phyloP scores from a whole-genome alignment of 352 stramenopile species.

The Phytophthora kernoviae region DNA sequence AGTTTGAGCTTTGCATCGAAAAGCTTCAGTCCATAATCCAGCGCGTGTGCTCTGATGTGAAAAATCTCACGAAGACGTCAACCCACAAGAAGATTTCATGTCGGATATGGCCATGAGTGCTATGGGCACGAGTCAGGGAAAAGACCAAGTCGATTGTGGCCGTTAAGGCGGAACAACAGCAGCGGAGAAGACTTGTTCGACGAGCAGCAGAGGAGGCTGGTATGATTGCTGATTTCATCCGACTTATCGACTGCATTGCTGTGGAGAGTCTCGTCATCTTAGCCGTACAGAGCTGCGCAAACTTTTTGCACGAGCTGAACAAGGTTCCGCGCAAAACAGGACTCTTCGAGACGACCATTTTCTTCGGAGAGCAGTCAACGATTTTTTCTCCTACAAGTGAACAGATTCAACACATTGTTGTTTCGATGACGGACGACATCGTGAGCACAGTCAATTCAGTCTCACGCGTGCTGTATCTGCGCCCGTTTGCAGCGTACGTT shows the following conservation, averaged over 20 bases:
- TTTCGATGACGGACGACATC: conserved; percentile 89
- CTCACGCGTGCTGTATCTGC: conserved; percentile 88
- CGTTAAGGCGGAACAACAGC: conserved; percentile 90
- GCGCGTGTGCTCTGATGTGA: conserved; percentile 90
- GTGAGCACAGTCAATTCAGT: conserved; percentile 90
- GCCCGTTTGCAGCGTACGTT: conserved; percentile 84
- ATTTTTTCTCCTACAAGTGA: conserved; percentile 88
- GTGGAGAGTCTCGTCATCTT: conserved; percentile 92
- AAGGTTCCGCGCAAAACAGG: conserved; percentile 88
- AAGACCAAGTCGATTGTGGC: conserved; percentile 94
- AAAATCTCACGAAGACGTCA: conserved; percentile 78
- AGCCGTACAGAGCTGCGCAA: conserved; percentile 79
- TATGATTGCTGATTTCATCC: conserved; percentile 94
- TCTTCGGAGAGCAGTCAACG: conserved; percentile 83
- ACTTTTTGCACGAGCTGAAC: conserved; percentile 90
- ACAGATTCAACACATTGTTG: conserved; percentile 90
- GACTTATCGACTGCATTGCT: conserved; percentile 92
- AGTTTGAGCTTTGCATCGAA: conserved; percentile 91
- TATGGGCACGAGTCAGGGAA: conserved; percentile 50
- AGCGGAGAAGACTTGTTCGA: conserved; percentile 81
- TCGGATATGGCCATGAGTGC: conserved; percentile 38
- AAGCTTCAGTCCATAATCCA: conserved; percentile 91
- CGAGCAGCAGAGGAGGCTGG: conserved; percentile 85
- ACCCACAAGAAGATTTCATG: conserved; percentile 69
- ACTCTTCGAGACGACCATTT: conserved; percentile 94